These are phyloP conservation scores for Pythium rhizo-oryzae DNA, from an alignment of 352 stramenopile genomes.

Conservation along the genomic window DNA sequence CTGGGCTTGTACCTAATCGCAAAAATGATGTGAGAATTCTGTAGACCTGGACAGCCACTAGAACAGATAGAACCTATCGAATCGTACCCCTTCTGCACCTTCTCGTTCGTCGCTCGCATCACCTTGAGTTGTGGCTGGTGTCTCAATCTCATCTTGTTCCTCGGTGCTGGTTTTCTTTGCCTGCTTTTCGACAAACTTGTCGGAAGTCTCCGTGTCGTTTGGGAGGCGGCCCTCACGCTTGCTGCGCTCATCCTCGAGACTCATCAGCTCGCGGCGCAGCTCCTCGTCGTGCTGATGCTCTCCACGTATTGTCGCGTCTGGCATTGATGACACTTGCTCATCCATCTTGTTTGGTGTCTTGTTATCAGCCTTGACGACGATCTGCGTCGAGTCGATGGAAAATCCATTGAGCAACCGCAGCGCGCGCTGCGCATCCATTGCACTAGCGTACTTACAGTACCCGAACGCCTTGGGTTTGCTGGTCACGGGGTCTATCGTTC, in stretches of 20 bases:
- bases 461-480: constrained; percentile 50
- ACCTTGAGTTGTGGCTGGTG: background rate
- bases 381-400: constrained; percentile 45
- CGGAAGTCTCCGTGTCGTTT: constrained; percentile 41
- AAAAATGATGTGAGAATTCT: background rate
- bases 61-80: no score
- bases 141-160: background rate
- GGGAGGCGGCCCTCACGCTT: constrained; percentile 38
- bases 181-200: constrained; percentile 30
- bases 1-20: constrained; percentile 31
- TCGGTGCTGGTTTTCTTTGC: background rate
- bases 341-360: constrained; percentile 44
- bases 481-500: constrained; percentile 45
- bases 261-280: constrained; percentile 30
- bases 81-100: constrained; percentile 23
- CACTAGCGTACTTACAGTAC: constrained; percentile 42
- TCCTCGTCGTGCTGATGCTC: constrained; percentile 34
- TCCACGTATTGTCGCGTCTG: constrained; percentile 25
- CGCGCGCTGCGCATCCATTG: constrained; percentile 46
- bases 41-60: no score
- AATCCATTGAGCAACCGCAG: constrained; percentile 49
- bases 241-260: constrained; percentile 38
- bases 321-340: constrained; percentile 32
- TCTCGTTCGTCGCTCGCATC: background rate
- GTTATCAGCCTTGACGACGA: constrained; percentile 45